A percentile compares a stretch with the other conserved stretches of the same genome.
These are phyloP conservation scores for Arxiozyma bovina DNA, from an alignment of 1,139 yeast species.

Conservation along the genomic window DNA sequence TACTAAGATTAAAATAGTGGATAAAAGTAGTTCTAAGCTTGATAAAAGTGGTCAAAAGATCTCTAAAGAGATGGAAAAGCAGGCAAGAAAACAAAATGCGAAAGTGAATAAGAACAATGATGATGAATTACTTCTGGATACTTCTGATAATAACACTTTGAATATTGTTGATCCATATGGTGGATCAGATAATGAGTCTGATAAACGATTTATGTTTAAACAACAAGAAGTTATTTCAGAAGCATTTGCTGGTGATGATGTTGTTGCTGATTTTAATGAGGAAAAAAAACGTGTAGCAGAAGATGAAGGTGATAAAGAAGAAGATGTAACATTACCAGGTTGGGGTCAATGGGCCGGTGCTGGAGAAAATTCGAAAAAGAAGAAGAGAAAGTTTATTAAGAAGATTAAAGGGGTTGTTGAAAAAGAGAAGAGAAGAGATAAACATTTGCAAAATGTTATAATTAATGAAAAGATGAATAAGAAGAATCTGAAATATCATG, in stretches of 20 bases:
- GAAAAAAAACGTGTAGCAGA: constrained; percentile 60
- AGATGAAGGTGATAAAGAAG: constrained; percentile 82
- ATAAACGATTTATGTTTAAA: constrained; percentile 43
- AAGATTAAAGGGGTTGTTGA: constrained; percentile 66
- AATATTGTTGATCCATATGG: constrained; percentile 40
- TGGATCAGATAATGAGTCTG: constrained; percentile 34
- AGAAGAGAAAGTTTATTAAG: constrained; percentile 56
- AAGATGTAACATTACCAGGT: constrained; percentile 83
- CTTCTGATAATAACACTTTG: constrained; percentile 26
- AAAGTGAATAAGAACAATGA: constrained; percentile 7
- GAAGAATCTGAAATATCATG: constrained; percentile 74
- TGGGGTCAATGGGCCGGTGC: constrained; percentile 88
- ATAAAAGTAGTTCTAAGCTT: constrained; percentile 46
- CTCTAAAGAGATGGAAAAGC: constrained; percentile 41
- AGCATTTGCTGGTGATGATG: constrained; percentile 96
- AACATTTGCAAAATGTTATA: constrained; percentile 67
- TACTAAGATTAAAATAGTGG: constrained; percentile 46
- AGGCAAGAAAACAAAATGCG: constrained; percentile 26
- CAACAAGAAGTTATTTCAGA: constrained; percentile 78
- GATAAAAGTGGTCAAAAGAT: constrained; percentile 41
- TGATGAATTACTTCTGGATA: constrained; percentile 22
- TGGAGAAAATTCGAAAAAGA: constrained; percentile 40
- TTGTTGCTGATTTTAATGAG: constrained; percentile 62
- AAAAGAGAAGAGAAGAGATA: constrained; percentile 68
- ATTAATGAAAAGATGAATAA: constrained; percentile 83